phyloP scores from a whole-genome alignment of 108 stramenopile genomes.

The Nannochloropsis oceanica region DNA sequence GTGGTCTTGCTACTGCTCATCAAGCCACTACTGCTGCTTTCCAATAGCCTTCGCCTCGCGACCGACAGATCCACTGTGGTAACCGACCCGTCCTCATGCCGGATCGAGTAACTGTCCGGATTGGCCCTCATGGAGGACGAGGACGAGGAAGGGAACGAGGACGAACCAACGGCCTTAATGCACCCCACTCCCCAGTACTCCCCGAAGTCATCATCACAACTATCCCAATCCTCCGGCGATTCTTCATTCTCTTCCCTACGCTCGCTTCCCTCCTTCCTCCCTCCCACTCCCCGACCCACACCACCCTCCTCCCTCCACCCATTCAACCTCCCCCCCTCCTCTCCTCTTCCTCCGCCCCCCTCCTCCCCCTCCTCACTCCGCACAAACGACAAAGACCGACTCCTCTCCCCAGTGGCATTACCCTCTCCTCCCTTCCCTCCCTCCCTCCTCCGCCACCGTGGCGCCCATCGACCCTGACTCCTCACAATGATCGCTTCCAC shows the following conservation, averaged over 20 bases:
- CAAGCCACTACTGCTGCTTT: not conserved
- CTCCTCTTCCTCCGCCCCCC: not conserved
- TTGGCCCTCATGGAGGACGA: not conserved
- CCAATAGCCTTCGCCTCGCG: not conserved
- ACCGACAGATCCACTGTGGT: not conserved
- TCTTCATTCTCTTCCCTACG: not conserved
- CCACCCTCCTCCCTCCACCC: not conserved
- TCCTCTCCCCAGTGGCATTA: not conserved
- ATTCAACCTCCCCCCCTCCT: not conserved
- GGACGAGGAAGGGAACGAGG: too few relatives aligned
- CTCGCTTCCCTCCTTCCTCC: not conserved
- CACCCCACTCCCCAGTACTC: not conserved
- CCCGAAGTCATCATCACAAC: not conserved
- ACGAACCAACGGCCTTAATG: not conserved
- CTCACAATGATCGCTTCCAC: slow-evolving; percentile 19
- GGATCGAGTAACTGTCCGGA: not conserved
- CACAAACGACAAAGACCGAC: not conserved
- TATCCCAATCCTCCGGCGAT: not conserved
- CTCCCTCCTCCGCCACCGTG: slow-evolving; percentile 5
- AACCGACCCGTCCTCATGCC: not conserved
- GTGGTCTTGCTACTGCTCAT: not conserved
- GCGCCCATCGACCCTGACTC: slow-evolving; percentile 20
- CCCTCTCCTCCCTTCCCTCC: not conserved
- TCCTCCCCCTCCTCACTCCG: not conserved
- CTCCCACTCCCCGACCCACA: not conserved